Percentiles rank a stretch among this genome's conserved stretches.
phyloP scores from a whole-genome alignment of 768 basidiomycete genomes.

The Termitomyces sp. region DNA sequence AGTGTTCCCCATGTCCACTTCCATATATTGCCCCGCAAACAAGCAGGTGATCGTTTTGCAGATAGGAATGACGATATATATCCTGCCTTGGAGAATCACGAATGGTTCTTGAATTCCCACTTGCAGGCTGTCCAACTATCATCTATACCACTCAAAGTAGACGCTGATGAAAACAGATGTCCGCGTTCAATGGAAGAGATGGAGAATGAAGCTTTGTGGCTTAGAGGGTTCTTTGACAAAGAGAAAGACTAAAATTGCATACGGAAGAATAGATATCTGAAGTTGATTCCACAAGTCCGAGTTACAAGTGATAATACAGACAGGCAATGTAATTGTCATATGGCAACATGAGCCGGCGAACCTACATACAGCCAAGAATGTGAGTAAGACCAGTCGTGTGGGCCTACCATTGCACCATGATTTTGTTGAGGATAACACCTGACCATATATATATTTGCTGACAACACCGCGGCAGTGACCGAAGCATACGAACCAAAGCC shows the following conservation, averaged over 20 bases:
- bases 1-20: constrained; percentile 93
- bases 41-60: constrained; percentile 62
- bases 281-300: not conserved
- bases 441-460: no score
- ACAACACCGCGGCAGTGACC: no score
- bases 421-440: not conserved
- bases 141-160: constrained; percentile 44
- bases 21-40: constrained; percentile 83
- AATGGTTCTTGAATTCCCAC: constrained; percentile 42
- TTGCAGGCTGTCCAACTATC: constrained; percentile 24
- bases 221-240: constrained; percentile 49
- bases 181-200: constrained; percentile 69
- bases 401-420: constrained; percentile 20
- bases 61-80: constrained; percentile 70
- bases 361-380: constrained; percentile 22
- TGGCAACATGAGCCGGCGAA: constrained; percentile 55
- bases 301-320: constrained; percentile 28
- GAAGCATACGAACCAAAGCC: no score
- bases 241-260: constrained; percentile 5
- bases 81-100: constrained; percentile 67
- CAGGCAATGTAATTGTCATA: constrained; percentile 36
- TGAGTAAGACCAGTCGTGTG: constrained; percentile 8
- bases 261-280: not conserved
- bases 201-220: constrained; percentile 73
- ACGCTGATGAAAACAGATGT: constrained; percentile 64